A percentile compares a stretch with the other conserved stretches of the same genome.
Conservation (phyloP, 768 basidiomycete genomes). For the Boletus subcaerulescens region DNA sequence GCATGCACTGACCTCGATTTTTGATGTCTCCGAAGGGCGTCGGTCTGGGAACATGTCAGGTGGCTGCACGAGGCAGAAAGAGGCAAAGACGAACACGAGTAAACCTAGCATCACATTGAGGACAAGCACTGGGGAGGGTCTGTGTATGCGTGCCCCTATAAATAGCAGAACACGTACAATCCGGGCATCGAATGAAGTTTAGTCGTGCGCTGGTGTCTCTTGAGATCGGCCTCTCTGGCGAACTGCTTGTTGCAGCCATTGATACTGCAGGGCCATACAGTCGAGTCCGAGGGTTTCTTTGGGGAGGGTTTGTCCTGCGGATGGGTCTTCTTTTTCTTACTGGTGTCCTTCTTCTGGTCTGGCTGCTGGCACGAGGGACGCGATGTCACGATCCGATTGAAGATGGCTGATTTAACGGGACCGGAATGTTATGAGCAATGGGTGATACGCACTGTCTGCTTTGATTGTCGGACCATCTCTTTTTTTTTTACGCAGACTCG, state of each 20-base stretch:
- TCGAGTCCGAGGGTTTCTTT: slow-evolving; percentile 50
- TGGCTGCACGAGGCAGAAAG: slow-evolving; percentile 9
- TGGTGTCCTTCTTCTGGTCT: slow-evolving; percentile 43
- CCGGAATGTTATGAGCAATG: slow-evolving; percentile 7
- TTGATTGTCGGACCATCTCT: slow-evolving; percentile 32
- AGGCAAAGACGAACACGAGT: slow-evolving; percentile 56
- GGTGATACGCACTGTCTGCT: slow-evolving; percentile 33
- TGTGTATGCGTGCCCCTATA: slow-evolving; percentile 16
- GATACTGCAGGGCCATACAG: slow-evolving; percentile 78
- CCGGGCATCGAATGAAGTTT: slow-evolving; percentile 72
- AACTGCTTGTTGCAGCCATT: slow-evolving; percentile 81
- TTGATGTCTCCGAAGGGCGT: slow-evolving; percentile 76
- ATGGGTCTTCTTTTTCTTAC: slow-evolving; percentile 39
- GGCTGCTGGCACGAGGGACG: slow-evolving; percentile 19
- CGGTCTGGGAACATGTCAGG: slow-evolving; percentile 49
- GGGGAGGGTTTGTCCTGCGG: slow-evolving; percentile 44
- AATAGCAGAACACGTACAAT: slow-evolving; percentile 47
- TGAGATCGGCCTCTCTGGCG: slow-evolving; percentile 78
- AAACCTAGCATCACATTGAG: slow-evolving; percentile 78
- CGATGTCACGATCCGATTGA: slow-evolving; percentile 7
- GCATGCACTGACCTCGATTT: slow-evolving; percentile 59
- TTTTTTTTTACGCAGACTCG: slow-evolving; percentile 9
- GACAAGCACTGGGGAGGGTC: slow-evolving; percentile 53
- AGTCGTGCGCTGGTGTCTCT: slow-evolving; percentile 78
- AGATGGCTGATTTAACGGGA: slow-evolving; percentile 23